Conservation (phyloP, 2,329 filamentous ascomycete genomes). For the Chaetomium sp. region DNA sequence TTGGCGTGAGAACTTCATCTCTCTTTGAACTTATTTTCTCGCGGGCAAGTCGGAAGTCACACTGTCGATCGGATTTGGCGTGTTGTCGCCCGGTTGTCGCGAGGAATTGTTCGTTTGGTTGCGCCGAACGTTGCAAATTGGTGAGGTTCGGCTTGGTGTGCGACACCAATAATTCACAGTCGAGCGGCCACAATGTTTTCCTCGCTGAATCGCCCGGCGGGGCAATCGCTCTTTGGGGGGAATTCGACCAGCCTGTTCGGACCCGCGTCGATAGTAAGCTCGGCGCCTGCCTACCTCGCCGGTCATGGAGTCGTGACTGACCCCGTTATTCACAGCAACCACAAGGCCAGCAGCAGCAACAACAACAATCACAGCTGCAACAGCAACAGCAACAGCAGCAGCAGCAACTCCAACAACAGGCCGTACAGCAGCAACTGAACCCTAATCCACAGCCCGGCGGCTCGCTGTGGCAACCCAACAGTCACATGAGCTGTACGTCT, state of each 20-base stretch:
- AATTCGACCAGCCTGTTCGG: constrained; percentile 22
- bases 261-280: constrained; percentile 16
- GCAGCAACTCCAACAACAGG: constrained; percentile 30
- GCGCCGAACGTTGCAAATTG: background rate
- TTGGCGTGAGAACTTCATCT: too few species aligned
- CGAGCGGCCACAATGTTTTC: constrained; percentile 17
- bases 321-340: constrained; percentile 28
- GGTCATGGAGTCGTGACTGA: constrained; percentile 6
- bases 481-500: constrained; percentile 41
- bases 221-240: constrained; percentile 24
- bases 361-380: constrained; percentile 31
- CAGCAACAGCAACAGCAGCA: constrained; percentile 33
- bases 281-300: background rate
- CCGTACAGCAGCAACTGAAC: constrained; percentile 27
- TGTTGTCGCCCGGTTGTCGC: background rate
- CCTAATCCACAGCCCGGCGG: constrained; percentile 36
- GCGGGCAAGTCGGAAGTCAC: too few species aligned
- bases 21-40: too few species aligned
- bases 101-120: background rate
- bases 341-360: constrained; percentile 29
- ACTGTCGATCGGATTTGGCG: too few species aligned
- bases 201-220: constrained; percentile 18
- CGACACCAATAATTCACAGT: constrained; percentile 5
- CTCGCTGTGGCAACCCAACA: constrained; percentile 49
- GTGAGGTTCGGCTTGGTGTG: background rate